Conservation (phyloP, 306 rosid genomes). For the Coriaria nepalensis region DNA sequence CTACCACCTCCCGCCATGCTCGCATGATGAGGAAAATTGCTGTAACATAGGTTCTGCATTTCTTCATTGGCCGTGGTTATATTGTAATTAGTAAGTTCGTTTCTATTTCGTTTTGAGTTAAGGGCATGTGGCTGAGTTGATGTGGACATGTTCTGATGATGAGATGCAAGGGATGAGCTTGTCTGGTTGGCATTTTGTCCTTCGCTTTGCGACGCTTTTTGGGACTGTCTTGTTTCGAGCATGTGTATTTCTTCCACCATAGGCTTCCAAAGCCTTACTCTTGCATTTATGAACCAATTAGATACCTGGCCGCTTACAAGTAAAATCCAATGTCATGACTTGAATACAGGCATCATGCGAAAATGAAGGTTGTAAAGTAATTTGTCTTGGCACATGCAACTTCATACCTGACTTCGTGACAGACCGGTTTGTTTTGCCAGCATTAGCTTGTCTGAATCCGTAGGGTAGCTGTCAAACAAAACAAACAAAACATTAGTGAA, state of each 20-base stretch:
- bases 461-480: conserved; percentile 52
- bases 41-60: conserved; percentile 27
- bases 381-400: no score
- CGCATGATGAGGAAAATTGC: conserved; percentile 2
- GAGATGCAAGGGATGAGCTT: conserved; percentile 23
- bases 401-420: conserved; percentile 69
- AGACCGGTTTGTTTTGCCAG: conserved; percentile 90
- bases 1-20: conserved; percentile 29
- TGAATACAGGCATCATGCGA: no score
- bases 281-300: conserved; percentile 90
- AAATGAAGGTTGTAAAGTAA: no score
- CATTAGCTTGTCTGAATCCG: conserved; percentile 74
- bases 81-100: conserved; percentile 19
- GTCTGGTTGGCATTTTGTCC: conserved; percentile 19
- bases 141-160: conserved; percentile 26
- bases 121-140: conserved; percentile 4
- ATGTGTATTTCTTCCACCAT: conserved; percentile 92
- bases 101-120: conserved; percentile 14
- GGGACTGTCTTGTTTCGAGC: conserved; percentile 65
- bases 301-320: conserved; percentile 46
- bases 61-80: conserved; percentile 21
- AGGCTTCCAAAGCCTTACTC: conserved; percentile 95
- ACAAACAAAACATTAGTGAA: no score
- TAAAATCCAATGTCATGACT: neutral
- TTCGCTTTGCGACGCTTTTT: conserved; percentile 33